Evolutionary conservation across 257 asterid genomes (phyloP), one percentile per base, ranked within the genome.

Genomic region (Solanum pennellii): DNA sequence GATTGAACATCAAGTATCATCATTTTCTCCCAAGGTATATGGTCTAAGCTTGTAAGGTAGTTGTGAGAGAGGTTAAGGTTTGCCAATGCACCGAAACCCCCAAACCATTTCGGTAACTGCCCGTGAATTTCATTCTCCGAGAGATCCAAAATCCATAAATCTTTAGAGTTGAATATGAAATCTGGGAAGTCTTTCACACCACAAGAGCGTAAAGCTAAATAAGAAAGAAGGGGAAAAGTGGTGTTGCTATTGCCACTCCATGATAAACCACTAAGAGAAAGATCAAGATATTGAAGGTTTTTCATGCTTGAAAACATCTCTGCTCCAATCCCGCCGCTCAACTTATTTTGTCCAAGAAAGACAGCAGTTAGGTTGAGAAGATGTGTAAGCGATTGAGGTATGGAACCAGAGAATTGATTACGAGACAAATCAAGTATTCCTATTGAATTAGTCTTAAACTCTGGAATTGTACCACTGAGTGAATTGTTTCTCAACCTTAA

Each of bases 261-360:
- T n/a, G 68, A 45, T 42, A 52, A 21, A 83, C 73, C 12, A 59
- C 27, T 59, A 59, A 21, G 0, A 59, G 68, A 59, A 59, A 59
- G 68, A 59, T 3, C 73, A 20, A 83, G 86, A 83, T 35, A 52
- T 20, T 52, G 72, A 31, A 83, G 71, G 5, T 9, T 9, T 31
- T 72, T 18, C 45, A 83, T 59, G 39, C 66, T 3, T 1, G 29
- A 14, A 66, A 87, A 65, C 52, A 80, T 12, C 2, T 42, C 23
- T 77, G 29, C 41, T 12, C 47, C 65, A 65, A 80, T 9, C 14
- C 13, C 39, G 5, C 84, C 84, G 12, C 6, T 69, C 23, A 87
- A 83, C 65, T 83, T 71, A 68, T 82, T 87, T 3, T 52, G 44
- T 47, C 65, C 62, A 37, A 87, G 84, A 25, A 9, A 21, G 68